phyloP scores from a whole-genome alignment of 495 filamentous ascomycete genomes.

The Penicillium pancosmium region DNA sequence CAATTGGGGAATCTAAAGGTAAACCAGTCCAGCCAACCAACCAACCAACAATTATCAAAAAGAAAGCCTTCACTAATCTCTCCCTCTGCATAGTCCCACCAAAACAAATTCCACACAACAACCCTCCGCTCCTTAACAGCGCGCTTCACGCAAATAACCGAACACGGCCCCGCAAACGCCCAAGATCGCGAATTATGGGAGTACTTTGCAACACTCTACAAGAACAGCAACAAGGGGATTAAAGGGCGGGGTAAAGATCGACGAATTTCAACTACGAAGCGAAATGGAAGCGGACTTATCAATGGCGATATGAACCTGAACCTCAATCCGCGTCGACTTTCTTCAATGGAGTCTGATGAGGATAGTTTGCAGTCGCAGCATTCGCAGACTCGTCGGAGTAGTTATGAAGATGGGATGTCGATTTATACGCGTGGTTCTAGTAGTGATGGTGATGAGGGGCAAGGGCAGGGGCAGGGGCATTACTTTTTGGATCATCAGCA shows the following conservation, averaged over 20 bases:
- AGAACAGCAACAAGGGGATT: constrained; percentile 93
- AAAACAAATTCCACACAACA: constrained; percentile 85
- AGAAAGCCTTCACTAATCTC: background rate
- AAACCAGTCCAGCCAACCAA: background rate
- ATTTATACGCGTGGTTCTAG: constrained; percentile 39
- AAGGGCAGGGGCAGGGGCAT: too few relatives aligned
- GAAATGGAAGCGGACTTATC: constrained; percentile 14
- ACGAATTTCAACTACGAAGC: constrained; percentile 41
- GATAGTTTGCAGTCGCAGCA: constrained; percentile 15
- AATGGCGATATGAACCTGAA: constrained; percentile 17
- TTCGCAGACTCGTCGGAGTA: constrained; percentile 11
- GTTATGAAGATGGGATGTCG: constrained; percentile 36
- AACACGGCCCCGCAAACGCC: constrained; percentile 61
- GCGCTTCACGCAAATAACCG: constrained; percentile 61
- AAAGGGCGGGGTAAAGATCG: constrained; percentile 90
- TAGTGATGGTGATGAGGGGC: constrained; percentile 37
- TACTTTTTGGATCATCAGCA: too few relatives aligned
- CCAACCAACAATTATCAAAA: too few relatives aligned
- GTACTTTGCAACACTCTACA: constrained; percentile 87
- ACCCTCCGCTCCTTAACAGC: constrained; percentile 72
- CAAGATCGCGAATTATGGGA: constrained; percentile 80
- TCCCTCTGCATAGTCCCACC: constrained; percentile 67
- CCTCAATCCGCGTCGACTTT: background rate
- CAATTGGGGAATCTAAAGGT: constrained; percentile 91
- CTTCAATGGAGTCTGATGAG: constrained; percentile 29